phyloP scores from a whole-genome alignment of 1,284 basidiomycete species.

The Sanghuangporus weigelae region DNA sequence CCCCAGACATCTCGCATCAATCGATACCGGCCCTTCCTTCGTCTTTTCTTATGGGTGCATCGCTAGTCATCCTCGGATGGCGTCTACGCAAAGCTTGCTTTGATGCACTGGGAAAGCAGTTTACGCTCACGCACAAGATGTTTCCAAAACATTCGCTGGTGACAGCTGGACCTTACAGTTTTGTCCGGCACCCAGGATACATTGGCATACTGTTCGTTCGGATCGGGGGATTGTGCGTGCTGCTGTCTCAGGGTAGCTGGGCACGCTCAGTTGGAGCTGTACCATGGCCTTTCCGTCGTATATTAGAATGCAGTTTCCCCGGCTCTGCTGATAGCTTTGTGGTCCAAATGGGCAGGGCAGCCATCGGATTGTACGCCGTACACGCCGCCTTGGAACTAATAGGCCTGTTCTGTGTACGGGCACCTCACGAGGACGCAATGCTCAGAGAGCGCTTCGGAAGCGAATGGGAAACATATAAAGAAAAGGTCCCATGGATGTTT shows the following conservation, averaged over 20 bases:
- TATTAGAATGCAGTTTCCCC: neutral
- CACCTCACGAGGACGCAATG: neutral
- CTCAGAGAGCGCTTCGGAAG: neutral
- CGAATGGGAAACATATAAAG: neutral
- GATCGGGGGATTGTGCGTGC: neutral
- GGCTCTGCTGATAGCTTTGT: neutral
- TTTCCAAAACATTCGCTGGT: neutral
- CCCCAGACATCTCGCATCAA: neutral
- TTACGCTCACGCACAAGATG: constrained; percentile 13
- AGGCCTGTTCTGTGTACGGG: constrained; percentile 4
- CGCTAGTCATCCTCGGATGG: constrained; percentile 1
- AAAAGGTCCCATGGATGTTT: constrained; percentile 2
- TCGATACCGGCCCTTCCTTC: neutral
- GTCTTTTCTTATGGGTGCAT: neutral
- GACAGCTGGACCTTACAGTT: constrained; percentile 6
- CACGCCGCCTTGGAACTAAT: constrained; percentile 4
- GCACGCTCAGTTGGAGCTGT: neutral
- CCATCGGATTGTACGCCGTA: neutral
- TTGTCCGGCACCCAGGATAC: constrained; percentile 17
- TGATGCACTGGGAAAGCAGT: constrained; percentile 5
- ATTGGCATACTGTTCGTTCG: constrained; percentile 7
- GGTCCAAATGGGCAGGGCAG: neutral
- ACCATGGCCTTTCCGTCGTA: constrained; percentile 2
- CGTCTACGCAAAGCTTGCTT: neutral
- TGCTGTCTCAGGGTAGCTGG: neutral